A percentile compares a stretch with the other conserved stretches of the same genome.
These are phyloP conservation scores for Monilinia laxa DNA, from an alignment of 2,329 filamentous ascomycete species.

Conservation along the genomic window DNA sequence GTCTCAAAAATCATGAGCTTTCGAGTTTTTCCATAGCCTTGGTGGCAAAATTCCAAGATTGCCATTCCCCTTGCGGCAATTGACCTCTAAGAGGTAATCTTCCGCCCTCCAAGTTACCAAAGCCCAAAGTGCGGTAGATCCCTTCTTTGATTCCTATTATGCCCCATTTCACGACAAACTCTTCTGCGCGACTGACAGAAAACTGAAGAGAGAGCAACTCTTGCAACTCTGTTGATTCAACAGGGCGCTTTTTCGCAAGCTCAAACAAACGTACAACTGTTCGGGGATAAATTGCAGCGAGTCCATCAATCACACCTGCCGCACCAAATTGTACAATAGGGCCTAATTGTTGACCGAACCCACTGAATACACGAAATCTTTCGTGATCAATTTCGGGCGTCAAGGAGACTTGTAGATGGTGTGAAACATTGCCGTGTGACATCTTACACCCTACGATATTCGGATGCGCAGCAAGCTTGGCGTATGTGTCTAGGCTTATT, in stretches of 20 bases:
- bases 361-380: constrained; percentile 59
- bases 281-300: constrained; percentile 62
- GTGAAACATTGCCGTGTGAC: constrained; percentile 62
- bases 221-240: constrained; percentile 44
- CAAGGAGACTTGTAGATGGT: constrained; percentile 58
- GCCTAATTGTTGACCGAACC: constrained; percentile 14
- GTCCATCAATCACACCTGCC: constrained; percentile 58
- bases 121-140: constrained; percentile 52
- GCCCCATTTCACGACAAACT: constrained; percentile 57
- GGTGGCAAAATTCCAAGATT: constrained; percentile 17
- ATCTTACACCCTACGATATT: constrained; percentile 69
- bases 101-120: constrained; percentile 57
- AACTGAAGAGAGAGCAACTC: constrained; percentile 55
- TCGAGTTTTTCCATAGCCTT: background rate
- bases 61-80: constrained; percentile 53
- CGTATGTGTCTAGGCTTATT: constrained; percentile 56
- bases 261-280: constrained; percentile 56
- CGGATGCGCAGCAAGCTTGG: constrained; percentile 54
- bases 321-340: constrained; percentile 19
- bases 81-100: constrained; percentile 57
- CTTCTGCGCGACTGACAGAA: constrained; percentile 58
- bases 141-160: constrained; percentile 60
- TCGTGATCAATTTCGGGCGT: constrained; percentile 57
- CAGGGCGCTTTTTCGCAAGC: constrained; percentile 43
- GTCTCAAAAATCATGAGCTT: background rate